Base-by-base conservation (phyloP, 169 alveolate genomes). In the Babesia divergens region DNA sequence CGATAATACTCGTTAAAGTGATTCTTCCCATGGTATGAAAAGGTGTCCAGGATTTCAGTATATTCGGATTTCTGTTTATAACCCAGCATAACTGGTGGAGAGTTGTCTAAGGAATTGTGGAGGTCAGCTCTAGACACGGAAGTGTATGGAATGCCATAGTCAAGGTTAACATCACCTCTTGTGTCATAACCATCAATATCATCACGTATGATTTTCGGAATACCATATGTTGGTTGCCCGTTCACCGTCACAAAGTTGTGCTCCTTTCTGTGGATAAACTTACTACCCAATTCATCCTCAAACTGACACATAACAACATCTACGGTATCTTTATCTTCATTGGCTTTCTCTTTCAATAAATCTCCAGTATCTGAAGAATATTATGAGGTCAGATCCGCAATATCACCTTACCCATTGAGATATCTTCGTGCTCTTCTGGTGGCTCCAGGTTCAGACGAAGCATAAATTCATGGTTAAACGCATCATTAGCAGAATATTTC, bases 1-100 rank as follows among this genome's bases (percentile, higher is more conserved):
- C 31, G 51, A 54, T 76, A 66, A 24, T 76, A 76, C 28, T 35
- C 75, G n/a, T 76, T 59, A 3, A 62, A n/a, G 11, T 56, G 72
- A 49, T 62, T 62, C 16, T 40, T 11, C 16, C 16, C 47, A 13
- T 11, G 47, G 47, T 11, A 13, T 13, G 47, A 40, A 16, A 40
- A 40, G 47, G 47, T 16, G 11, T 16, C 47, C 16, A 40, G 47
- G 11, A 40, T 40, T 16, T 16, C 47, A n/a, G n/a, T n/a, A n/a
- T n/a, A n/a, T 2, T 38, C 34, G n/a, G 11, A 51, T 18, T 18
- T 6, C 28, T 22, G 22, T 9, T 22, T 47, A 47, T 8, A 13
- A 47, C 7, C 34, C 34, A 8, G n/a, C 7, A 8, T 8, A 8
- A 6, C 22, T 7, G 46, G 47, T 5, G 4, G 35, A 13, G 42